These are phyloP conservation scores for Rhazya stricta DNA, from an alignment of 257 asterid species.

Conservation along the genomic window DNA sequence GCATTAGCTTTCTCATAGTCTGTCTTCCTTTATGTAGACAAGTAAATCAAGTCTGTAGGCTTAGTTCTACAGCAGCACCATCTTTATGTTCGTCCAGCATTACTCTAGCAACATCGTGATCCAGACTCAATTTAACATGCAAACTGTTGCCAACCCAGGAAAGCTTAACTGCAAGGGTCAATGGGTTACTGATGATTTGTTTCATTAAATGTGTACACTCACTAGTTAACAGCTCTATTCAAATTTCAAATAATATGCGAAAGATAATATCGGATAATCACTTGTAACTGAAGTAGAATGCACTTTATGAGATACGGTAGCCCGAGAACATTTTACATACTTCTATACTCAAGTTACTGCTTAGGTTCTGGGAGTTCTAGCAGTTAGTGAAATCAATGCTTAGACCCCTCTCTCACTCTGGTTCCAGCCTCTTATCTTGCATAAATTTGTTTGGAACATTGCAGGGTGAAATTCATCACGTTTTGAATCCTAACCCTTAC, in stretches of 20 bases:
- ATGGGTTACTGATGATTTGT: not conserved
- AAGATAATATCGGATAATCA: not conserved
- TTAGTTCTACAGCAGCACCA: not conserved
- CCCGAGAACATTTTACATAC: not conserved
- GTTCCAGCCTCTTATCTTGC: conserved; percentile 2
- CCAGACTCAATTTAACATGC: not conserved
- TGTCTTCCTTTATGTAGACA: not conserved
- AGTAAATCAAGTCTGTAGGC: not conserved
- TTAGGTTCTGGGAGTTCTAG: not conserved
- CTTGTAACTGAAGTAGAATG: not conserved
- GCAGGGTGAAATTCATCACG: conserved; percentile 97
- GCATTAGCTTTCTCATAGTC: not conserved
- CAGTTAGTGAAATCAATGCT: too few species aligned
- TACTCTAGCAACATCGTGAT: too few species aligned
- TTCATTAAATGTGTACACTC: not conserved
- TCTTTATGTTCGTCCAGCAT: too few species aligned
- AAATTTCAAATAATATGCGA: too few species aligned
- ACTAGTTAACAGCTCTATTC: not conserved
- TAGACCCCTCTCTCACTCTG: not conserved
- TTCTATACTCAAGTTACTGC: not conserved
- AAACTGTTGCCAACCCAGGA: not conserved
- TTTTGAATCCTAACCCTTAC: conserved; percentile 84
- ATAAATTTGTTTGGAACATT: conserved; percentile 11
- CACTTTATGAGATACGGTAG: not conserved
- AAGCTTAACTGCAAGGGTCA: not conserved